Conservation (phyloP, 495 filamentous ascomycete species). For the Xylaria sp. region DNA sequence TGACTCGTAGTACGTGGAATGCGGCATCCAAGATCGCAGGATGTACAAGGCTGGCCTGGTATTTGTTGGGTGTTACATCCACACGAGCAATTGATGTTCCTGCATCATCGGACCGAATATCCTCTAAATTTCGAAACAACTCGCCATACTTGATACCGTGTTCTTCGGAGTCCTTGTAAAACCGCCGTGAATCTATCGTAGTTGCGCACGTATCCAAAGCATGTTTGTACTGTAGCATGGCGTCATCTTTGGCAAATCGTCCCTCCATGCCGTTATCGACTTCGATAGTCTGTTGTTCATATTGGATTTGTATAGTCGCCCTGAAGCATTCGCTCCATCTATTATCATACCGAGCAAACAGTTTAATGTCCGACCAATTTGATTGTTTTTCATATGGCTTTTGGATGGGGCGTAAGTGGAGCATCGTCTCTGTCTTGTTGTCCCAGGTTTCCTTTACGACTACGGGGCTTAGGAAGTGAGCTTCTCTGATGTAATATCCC, state of each 20-base stretch:
- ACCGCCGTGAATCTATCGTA: constrained; percentile 33
- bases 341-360: constrained; percentile 33
- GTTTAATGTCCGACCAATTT: constrained; percentile 38
- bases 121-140: constrained; percentile 38
- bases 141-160: constrained; percentile 38
- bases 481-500: constrained; percentile 44
- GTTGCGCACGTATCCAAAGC: constrained; percentile 30
- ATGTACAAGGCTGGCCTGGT: constrained; percentile 45
- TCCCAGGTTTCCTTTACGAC: constrained; percentile 39
- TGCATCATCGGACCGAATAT: constrained; percentile 40
- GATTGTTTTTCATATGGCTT: constrained; percentile 35
- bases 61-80: constrained; percentile 29
- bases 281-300: constrained; percentile 40
- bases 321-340: constrained; percentile 43
- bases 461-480: constrained; percentile 45
- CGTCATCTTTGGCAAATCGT: constrained; percentile 21
- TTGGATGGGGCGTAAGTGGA: constrained; percentile 39
- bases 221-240: constrained; percentile 19
- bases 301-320: constrained; percentile 41
- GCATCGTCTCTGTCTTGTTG: constrained; percentile 39
- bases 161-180: constrained; percentile 38
- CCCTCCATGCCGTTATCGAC: constrained; percentile 37
- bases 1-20: constrained; percentile 44
- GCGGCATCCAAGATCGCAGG: constrained; percentile 48
- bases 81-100: constrained; percentile 32